Base-by-base conservation (phyloP, 148 eudicot genomes). In the Diospyros kaki region DNA sequence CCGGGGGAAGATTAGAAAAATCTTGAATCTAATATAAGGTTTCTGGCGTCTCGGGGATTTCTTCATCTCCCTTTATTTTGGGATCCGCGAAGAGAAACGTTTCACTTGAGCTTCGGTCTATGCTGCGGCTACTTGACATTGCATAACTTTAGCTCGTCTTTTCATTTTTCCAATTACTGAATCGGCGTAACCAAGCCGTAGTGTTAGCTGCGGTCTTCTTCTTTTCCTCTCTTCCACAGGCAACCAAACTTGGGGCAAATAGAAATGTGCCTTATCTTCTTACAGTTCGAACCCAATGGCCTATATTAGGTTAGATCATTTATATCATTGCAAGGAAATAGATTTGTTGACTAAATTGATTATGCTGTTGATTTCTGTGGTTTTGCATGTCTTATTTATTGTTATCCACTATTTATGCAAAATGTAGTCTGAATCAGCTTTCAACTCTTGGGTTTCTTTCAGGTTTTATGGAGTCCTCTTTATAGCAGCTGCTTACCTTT, bases 401-500 rank as follows among this genome's bases (percentile, higher is more conserved):
- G 5, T 11, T 7, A 17, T 17, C 38, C 1, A 8, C 44, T n/a
- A 40, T 28, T 18, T n/a, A 15, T 9, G 74, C 12, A 0, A 5
- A 44, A 4, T 59, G 4, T 43, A 5, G 42, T 48, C 28, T 5
- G 50, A 50, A 60, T 42, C 3, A 74, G 70, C 55, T 66, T 54
- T 59, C 10, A 58, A 58, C 43, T 54, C 1, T 51, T 69, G 72
- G 39, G 67, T 58, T 39, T 28, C 28, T 76, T 77, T 68, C 78
- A 79, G 89, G 83, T 77, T 67, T 81, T n/a, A 67, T 63, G 71
- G 72, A 75, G 45, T 66, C 66, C 14, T 43, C 69, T 66, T 73
- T 78, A 69, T 72, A 73, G 71, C 71, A 60, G 45, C 80, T 78
- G 73, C 38, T 79, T 71, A 72, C 72, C 62, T 41, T 75, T 56